Conservation (phyloP, 2,329 filamentous ascomycete genomes). For the Fusarium sp. region DNA sequence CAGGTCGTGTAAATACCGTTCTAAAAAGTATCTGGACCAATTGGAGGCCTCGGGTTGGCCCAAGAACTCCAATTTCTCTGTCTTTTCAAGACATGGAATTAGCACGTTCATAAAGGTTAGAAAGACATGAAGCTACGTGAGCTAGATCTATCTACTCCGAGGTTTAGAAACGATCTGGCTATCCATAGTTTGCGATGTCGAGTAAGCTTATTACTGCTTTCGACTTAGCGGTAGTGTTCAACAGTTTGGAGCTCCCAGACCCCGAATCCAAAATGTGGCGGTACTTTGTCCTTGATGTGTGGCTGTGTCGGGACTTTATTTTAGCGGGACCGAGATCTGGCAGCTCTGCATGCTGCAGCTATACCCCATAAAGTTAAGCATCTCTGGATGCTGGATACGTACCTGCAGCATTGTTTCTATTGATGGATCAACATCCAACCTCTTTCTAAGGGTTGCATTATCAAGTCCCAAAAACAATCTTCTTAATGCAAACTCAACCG, state of each 20-base stretch:
- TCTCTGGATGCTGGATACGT: slow-evolving; percentile 21
- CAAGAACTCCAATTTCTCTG: neutral
- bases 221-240: neutral
- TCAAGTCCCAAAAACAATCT: slow-evolving; percentile 36
- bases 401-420: slow-evolving; percentile 30
- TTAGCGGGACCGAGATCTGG: slow-evolving; percentile 37
- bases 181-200: neutral
- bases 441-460: slow-evolving; percentile 37
- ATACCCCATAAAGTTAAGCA: slow-evolving; percentile 15
- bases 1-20: neutral
- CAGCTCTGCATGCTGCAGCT: neutral
- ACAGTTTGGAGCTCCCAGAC: neutral
- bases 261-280: slow-evolving; percentile 18
- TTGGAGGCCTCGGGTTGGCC: neutral
- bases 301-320: slow-evolving; percentile 38
- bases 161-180: neutral
- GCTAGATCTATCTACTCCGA: neutral
- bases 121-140: neutral
- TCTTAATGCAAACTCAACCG: slow-evolving; percentile 16
- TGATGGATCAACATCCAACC: slow-evolving; percentile 36
- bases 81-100: neutral
- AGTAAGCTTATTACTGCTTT: neutral
- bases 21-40: neutral
- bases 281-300: neutral
- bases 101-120: neutral